Base-by-base conservation (phyloP, 1,284 basidiomycete species). In the Laetiporus sulphureus region DNA sequence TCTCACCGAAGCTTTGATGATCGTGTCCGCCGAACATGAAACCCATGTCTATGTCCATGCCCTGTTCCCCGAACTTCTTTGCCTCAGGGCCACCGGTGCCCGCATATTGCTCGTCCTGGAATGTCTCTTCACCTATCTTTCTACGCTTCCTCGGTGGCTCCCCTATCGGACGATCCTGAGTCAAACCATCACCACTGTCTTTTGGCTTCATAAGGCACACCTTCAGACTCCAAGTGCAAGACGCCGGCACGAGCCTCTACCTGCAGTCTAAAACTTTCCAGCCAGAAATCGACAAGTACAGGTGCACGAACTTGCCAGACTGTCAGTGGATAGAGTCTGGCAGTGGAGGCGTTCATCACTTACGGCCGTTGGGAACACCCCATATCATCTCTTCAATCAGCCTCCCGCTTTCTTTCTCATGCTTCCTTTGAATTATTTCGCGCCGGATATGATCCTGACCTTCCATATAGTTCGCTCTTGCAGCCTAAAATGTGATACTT, bases 261-360 rank as follows among this genome's bases (percentile, higher is more conserved):
- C 52, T 83, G 81, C 2, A 78, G 63, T 51, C 73, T 81, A 60
- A 83, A 78, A 51, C 73, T 81, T 40, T 77, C 70, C 44, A 75
- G 65, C 84, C 85, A 88, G 53, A 88, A 86, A 41, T 82, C 72
- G 1, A 75, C 66, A 33, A 89, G 61, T 7, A 69, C 68, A 33
- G 75, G 74, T 2, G 81, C 79, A 44, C 75, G 69, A 36, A 88
- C 85, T 88, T 46, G 24, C 20, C 12, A 8, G 25, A 13, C 13
- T 8, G 13, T 27, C 13, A 27, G 25, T 7, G 8, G 8, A 27
- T 7, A 8, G 13, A 13, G 13, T 7, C 25, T 7, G 25, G 7
- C 13, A 27, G 25, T 7, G 25, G 13, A 27, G 25, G 7, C 25
- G 13, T 27, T 27, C 25, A n/a, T 13, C 5, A 61, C 78, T 60